Base-by-base conservation (phyloP, 2,329 filamentous ascomycete genomes). In the Pseudocercospora cruenta region DNA sequence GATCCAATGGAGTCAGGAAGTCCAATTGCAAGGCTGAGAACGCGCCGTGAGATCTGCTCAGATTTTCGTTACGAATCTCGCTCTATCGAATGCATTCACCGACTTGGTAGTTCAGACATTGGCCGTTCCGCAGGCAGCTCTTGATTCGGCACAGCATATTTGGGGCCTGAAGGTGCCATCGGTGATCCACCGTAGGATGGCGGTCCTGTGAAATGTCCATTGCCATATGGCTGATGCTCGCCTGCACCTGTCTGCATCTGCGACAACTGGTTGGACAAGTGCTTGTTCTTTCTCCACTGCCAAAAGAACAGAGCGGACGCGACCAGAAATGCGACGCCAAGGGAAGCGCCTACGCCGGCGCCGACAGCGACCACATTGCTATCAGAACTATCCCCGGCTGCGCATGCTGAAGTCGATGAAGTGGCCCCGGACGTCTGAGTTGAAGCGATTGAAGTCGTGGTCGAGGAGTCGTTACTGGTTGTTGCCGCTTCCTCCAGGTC, bases 231-330 rank as follows among this genome's bases (percentile, higher is more conserved):
- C 8, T 49, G 19, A 19, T 49, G 22, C 45, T 19, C 19, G 3
- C 45, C 45, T 4, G 45, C 6, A 10, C 19, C 45, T 49, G 45
- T 24, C n/a, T 54, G 49, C 24, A 28, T 21, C 49, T 54, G 49
- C 49, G 49, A 54, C 24, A 54, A 9, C 6, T 49, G 45, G 45
- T 9, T 49, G 7, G n/a, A 24, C 24, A 54, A 14, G 14, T 54
- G 49, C 49, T 26, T 58, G n/a, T 43, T 58, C 12, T 36, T 33
- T 16, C 55, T 58, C 55, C 55, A 58, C 33, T 58, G 55, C 55
- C 55, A 58, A n/a, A 58, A 36, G 8, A 58, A 24, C 12, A 58
- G 28, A n/a, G 12, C 55, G 3, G 22, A 36, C 9, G 55, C 55
- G 16, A 58, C 28, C 8, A 58, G n/a, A 8, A 58, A 24, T 39